Conservation (phyloP, 352 stramenopile genomes). For the Phytophthora boehmeriae region DNA sequence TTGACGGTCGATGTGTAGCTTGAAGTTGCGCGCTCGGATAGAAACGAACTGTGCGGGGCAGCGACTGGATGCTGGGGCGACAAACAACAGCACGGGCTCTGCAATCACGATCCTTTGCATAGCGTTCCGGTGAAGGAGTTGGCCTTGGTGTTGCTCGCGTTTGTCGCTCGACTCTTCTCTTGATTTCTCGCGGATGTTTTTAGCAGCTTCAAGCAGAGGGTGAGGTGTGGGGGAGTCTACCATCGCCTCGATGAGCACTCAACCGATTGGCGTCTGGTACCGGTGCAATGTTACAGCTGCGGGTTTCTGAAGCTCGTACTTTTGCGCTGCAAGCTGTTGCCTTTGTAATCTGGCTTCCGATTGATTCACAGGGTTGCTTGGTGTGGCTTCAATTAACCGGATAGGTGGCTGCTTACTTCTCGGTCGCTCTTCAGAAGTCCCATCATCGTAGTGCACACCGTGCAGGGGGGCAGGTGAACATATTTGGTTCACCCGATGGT, state of each 20-base stretch:
- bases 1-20: conserved; percentile 4
- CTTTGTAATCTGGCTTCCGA: not conserved
- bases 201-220: conserved; percentile 6
- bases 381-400: too few species aligned
- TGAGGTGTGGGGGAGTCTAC: not conserved
- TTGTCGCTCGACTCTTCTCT: conserved; percentile 13
- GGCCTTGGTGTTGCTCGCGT: not conserved
- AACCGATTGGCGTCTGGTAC: not conserved
- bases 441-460: too few species aligned
- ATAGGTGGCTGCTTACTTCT: too few species aligned
- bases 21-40: conserved; percentile 1
- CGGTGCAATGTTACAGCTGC: not conserved
- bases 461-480: too few species aligned
- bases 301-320: conserved; percentile 1
- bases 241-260: not conserved
- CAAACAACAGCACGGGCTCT: conserved; percentile 4
- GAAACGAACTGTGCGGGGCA: not conserved
- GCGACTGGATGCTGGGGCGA: not conserved
- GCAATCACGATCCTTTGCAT: not conserved
- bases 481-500: too few species aligned
- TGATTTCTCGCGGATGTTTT: conserved; percentile 5
- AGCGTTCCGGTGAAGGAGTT: not conserved
- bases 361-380: conserved; percentile 1
- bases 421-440: too few species aligned
- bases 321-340: not conserved